Evolutionary conservation across 148 eudicot species (phyloP), one percentile per base, ranked within the genome.

Genomic region (Dianthus caryophyllus): DNA sequence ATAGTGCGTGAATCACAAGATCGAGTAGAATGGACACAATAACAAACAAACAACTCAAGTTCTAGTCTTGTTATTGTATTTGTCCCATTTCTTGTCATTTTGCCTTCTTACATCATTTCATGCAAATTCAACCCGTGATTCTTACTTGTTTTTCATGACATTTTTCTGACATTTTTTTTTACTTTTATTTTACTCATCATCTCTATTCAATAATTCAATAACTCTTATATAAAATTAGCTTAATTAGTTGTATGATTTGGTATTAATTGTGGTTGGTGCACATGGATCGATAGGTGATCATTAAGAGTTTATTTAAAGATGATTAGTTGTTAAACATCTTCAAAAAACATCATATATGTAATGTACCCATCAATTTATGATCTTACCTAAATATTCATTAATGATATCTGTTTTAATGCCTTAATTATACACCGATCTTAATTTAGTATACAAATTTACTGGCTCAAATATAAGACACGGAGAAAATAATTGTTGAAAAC

Each of bases 121-220:
- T 71, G 38, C 38, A 33, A 61, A 51, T 16, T 61, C 68, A 71
- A 9, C 61, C 74, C 74, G 74, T 71, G 74, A 71, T 27, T 71
- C 61, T 26, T 36, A 62, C 58, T 71, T 71, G 62, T 62, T 63
- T 62, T 5, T 26, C 41, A 62, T 29, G 5, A 69, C 46, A 33
- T 33, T 33, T 26, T 56, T 29, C 47, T 49, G 60, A 51, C 57
- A 66, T 53, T 33, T 52, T 53, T 33, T 52, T 21, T 33, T 36
- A 20, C 22, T 33, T 20, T 13, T 14, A 20, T 2, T 14, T 47
- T 25, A 46, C 11, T 22, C 12, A 7, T 47, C 12, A 9, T 10
- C 0, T 24, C 21, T 25, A 12, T 51, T 17, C 3, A 41, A 17
- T 24, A 0, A 17, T 41, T 22, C 44, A 43, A 43, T n/a, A n/a